Evolutionary conservation across 768 basidiomycete species (phyloP).

Genomic region (Russula compacta): DNA sequence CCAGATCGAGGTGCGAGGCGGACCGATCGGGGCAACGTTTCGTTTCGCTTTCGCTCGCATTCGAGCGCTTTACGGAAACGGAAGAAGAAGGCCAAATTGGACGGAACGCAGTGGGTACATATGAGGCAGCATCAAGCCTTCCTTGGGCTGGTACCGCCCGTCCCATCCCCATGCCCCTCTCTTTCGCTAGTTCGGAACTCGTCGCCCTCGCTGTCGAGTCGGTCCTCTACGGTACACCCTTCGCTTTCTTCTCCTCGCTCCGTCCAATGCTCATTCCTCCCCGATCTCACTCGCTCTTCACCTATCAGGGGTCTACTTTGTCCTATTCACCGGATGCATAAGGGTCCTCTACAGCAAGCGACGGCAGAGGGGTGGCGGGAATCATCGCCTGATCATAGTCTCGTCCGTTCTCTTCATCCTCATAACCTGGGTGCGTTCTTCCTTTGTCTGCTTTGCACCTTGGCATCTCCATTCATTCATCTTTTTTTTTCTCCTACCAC

Average conservation of each 20-base stretch:
- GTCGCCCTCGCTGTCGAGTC: constrained; percentile 12
- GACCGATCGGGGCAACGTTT: too few species aligned
- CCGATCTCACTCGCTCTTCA: not conserved
- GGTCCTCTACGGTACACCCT: constrained; percentile 8
- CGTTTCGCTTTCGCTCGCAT: too few species aligned
- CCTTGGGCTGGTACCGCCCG: constrained; percentile 8
- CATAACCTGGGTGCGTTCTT: constrained; percentile 13
- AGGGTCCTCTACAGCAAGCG: constrained; percentile 13
- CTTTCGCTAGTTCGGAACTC: constrained; percentile 13
- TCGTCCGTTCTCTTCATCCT: constrained; percentile 7
- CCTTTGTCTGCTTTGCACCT: not conserved
- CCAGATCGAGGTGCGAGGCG: too few species aligned
- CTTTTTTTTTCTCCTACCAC: not conserved
- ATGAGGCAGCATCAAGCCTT: constrained; percentile 9
- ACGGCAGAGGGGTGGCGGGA: constrained; percentile 1
- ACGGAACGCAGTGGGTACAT: not conserved
- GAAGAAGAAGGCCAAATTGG: too few species aligned
- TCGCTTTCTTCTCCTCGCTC: too few species aligned
- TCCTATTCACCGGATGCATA: constrained; percentile 8
- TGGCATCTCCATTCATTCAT: not conserved
- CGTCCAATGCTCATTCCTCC: too few species aligned
- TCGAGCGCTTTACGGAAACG: too few species aligned
- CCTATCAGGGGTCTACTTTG: constrained; percentile 5
- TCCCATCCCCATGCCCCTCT: not conserved
- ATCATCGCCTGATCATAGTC: constrained; percentile 8